These are phyloP conservation scores for Brassica rapa DNA, from an alignment of 345 rosid genomes.

Conservation along the genomic window DNA sequence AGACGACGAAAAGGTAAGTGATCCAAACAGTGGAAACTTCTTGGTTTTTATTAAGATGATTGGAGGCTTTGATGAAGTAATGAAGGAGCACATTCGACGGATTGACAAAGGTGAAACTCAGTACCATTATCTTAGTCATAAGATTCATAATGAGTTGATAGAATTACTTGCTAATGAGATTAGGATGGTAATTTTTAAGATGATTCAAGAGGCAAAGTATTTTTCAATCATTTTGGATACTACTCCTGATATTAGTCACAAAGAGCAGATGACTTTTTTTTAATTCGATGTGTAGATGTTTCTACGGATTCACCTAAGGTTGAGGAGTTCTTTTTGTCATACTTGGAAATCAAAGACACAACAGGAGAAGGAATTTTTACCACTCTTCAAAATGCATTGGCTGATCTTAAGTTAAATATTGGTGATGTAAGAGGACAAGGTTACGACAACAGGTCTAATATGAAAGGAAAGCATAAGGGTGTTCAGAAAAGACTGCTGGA, in stretches of 20 bases:
- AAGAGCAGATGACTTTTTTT: background rate
- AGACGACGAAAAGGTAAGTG: background rate
- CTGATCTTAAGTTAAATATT: background rate
- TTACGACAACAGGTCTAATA: background rate
- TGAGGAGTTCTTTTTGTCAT: background rate
- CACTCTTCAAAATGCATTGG: background rate
- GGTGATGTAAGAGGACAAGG: background rate
- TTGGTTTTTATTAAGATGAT: background rate
- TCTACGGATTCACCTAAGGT: background rate
- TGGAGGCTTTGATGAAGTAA: background rate
- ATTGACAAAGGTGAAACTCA: background rate
- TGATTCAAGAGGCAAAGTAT: background rate
- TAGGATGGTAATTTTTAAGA: background rate
- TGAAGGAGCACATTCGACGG: background rate
- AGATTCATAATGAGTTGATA: background rate
- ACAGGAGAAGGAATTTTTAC: background rate
- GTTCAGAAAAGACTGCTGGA: constrained; percentile 4
- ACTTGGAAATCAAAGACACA: background rate
- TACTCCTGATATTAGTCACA: background rate
- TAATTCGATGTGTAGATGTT: background rate
- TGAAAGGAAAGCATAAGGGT: background rate
- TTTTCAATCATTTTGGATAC: background rate
- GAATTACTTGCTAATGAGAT: background rate
- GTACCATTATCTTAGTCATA: background rate
- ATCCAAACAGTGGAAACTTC: background rate